Base-by-base conservation (phyloP, 2,329 filamentous ascomycete genomes). In the Tetracladium maxilliforme region DNA sequence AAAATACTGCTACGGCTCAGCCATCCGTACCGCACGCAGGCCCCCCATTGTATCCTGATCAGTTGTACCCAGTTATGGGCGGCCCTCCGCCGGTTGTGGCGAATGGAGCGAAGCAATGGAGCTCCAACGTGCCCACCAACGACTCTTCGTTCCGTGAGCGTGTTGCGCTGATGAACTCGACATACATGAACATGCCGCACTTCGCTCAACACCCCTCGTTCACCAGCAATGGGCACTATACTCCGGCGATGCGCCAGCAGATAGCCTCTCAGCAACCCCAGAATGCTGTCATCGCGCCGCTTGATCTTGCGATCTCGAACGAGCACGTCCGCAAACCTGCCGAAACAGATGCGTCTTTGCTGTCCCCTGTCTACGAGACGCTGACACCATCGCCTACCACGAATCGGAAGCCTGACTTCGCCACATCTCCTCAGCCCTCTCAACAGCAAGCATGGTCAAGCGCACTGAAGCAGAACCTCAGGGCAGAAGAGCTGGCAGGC, bases 311-410 rank as follows among this genome's bases (percentile, higher is more conserved):
- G 33, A 40, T 14, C 30, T 31, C 16, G 39, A 45, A n/a, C n/a
- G n/a, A n/a, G n/a, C n/a, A n/a, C n/a, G n/a, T n/a, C n/a, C n/a
- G n/a, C n/a, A n/a, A 5, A 28, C 19, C 16, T 22, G 36, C 4
- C 40, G 39, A 15, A 42, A 44, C 16, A n/a, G 42, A 44, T 11
- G 19, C 37, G 7, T 27, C 39, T 12, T 63, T 61, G 35, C 56
- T 86, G 3, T 84, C 79, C 1, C 79, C 79, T 1, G 78, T 84
- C 1, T 77, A 76, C 27, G 79, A 84, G 49, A 64, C 67, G 6
- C 61, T 65, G n/a, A 77, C 73, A 1, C 74, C 77, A 3, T 81
- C 78, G 3, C 76, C 78, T 2, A 76, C 62, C 4, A 55, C 63
- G 9, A 52, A 54, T 28, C 60, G 73, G 27, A 70, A 61, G 23